Conservation (phyloP, 2,329 filamentous ascomycete species). For the Epichloe gansuensis region DNA sequence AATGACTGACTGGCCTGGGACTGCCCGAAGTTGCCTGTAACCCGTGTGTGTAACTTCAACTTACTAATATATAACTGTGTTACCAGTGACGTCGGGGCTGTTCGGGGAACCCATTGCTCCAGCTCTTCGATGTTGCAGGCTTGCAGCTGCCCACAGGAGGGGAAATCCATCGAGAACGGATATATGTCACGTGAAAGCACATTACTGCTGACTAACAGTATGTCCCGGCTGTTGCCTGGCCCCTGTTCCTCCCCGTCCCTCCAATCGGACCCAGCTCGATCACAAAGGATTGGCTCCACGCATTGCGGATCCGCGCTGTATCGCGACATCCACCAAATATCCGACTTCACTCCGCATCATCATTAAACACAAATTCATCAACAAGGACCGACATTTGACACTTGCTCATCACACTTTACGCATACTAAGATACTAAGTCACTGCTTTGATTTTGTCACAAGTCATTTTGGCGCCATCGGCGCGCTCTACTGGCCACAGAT, state of each 20-base stretch:
- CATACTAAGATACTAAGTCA: constrained; percentile 8
- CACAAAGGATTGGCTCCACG: background rate
- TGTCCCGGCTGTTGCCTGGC: background rate
- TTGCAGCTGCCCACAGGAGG: background rate
- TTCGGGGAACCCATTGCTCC: no score
- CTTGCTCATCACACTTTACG: constrained; percentile 20
- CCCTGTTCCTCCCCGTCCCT: background rate
- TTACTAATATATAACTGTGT: background rate
- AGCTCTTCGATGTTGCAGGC: background rate
- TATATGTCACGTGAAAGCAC: background rate
- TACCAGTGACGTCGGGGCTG: constrained; percentile 1
- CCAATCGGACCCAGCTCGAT: background rate
- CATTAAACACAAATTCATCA: constrained; percentile 7
- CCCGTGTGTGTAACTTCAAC: no score
- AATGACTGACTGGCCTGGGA: background rate
- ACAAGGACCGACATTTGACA: constrained; percentile 4
- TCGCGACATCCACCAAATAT: constrained; percentile 7
- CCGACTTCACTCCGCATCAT: constrained; percentile 10
- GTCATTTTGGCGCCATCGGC: constrained; percentile 1
- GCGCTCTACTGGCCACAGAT: background rate
- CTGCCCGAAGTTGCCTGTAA: background rate
- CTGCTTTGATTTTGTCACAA: constrained; percentile 10
- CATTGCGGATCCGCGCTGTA: constrained; percentile 1
- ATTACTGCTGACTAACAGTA: background rate
- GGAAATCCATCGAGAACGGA: background rate